phyloP scores from a whole-genome alignment of 345 rosid species.

The Camelina laxa region DNA sequence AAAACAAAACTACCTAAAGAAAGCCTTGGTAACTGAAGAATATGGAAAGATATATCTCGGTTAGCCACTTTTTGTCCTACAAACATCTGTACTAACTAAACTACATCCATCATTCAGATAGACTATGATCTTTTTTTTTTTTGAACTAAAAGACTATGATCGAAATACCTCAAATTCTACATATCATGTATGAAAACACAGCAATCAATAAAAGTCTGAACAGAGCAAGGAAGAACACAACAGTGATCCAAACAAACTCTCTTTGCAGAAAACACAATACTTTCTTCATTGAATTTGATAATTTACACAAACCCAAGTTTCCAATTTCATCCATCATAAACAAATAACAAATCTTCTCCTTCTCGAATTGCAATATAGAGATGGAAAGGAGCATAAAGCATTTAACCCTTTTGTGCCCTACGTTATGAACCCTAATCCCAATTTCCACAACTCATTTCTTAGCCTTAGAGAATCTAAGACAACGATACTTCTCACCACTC shows the following conservation, averaged over 20 bases:
- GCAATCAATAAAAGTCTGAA: conserved; percentile 11
- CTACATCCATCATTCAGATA: conserved; percentile 1
- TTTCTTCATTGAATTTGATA: conserved; percentile 18
- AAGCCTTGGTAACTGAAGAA: background rate
- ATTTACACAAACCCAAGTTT: conserved; percentile 24
- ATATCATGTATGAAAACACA: background rate
- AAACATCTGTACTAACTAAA: conserved; percentile 8
- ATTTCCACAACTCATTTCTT: conserved; percentile 57
- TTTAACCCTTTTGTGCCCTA: conserved; percentile 7
- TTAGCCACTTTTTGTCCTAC: background rate
- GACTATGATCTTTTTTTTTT: background rate
- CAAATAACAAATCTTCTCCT: conserved; percentile 22
- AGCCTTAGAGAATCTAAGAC: conserved; percentile 93
- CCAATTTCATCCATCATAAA: conserved; percentile 24
- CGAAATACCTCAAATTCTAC: background rate
- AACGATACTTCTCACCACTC: conserved; percentile 91
- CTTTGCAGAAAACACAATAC: conserved; percentile 11
- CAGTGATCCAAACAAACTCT: background rate
- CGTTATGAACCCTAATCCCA: background rate
- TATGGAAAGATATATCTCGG: background rate
- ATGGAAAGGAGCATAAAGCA: background rate
- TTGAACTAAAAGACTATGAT: background rate
- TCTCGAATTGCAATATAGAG: no score
- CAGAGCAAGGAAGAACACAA: conserved; percentile 15
- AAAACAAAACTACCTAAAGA: background rate